These are phyloP conservation scores for Crucibulum laeve DNA, from an alignment of 768 basidiomycete species.

Conservation along the genomic window DNA sequence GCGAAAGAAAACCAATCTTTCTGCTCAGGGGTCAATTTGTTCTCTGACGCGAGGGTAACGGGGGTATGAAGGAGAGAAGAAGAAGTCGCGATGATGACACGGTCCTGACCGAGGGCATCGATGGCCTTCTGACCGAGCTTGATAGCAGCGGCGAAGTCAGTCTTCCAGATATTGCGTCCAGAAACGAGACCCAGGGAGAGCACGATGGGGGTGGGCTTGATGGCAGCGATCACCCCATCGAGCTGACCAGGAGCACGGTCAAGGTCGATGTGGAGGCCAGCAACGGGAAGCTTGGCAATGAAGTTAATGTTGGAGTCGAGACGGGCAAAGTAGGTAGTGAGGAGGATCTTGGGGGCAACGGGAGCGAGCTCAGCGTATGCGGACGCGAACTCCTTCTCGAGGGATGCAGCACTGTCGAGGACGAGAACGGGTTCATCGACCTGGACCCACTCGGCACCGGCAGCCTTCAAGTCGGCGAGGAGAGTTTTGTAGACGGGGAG, in stretches of 20 bases:
- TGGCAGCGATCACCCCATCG: slow-evolving; percentile 70
- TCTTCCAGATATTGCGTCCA: slow-evolving; percentile 99
- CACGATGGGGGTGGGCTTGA: slow-evolving; percentile 77
- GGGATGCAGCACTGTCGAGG: slow-evolving; percentile 73
- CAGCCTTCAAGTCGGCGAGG: slow-evolving; percentile 84
- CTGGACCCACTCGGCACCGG: slow-evolving; percentile 94
- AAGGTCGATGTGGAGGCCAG: slow-evolving; percentile 95
- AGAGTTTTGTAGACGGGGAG: slow-evolving; percentile 90
- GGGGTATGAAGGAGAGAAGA: slow-evolving; percentile 98
- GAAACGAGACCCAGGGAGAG: slow-evolving; percentile 96
- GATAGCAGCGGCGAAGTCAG: slow-evolving; percentile 81
- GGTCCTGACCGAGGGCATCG: slow-evolving; percentile 75
- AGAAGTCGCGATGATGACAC: slow-evolving; percentile 92
- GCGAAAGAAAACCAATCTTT: slow-evolving; percentile 99
- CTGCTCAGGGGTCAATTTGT: slow-evolving; percentile 81
- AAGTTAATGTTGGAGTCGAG: slow-evolving; percentile 89
- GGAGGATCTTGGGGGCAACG: slow-evolving; percentile 85
- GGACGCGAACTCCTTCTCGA: slow-evolving; percentile 74
- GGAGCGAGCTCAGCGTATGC: slow-evolving; percentile 80
- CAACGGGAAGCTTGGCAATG: slow-evolving; percentile 87
- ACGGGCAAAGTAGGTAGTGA: slow-evolving; percentile 96
- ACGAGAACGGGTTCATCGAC: slow-evolving; percentile 96
- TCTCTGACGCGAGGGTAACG: slow-evolving; percentile 91
- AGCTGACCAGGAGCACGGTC: slow-evolving; percentile 92
- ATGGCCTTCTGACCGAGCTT: slow-evolving; percentile 82